A percentile compares a stretch with the other conserved stretches of the same genome.
These are phyloP conservation scores for Hibiscus tridactylites DNA, from an alignment of 345 rosid species.

Conservation along the genomic window DNA sequence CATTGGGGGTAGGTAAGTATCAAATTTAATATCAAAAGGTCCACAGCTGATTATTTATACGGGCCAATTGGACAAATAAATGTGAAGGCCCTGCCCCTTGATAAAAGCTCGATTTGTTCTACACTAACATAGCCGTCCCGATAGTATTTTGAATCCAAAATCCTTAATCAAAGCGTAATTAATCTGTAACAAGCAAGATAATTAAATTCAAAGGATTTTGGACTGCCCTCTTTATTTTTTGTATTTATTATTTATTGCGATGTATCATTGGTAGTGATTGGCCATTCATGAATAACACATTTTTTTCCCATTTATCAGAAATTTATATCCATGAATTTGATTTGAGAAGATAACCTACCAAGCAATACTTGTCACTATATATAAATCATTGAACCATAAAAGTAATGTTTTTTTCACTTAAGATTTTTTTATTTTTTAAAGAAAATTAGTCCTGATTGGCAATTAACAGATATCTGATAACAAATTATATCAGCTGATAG, in stretches of 20 bases:
- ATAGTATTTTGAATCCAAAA: not conserved
- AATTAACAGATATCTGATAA: no score
- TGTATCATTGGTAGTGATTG: not conserved
- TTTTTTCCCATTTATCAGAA: not conserved
- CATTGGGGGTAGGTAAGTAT: no score
- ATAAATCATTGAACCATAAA: no score
- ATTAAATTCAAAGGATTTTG: not conserved
- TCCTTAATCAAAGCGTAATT: not conserved
- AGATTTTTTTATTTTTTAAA: not conserved
- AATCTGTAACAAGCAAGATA: not conserved
- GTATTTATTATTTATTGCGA: not conserved
- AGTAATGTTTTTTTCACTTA: no score
- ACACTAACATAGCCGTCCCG: no score
- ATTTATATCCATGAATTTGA: not conserved
- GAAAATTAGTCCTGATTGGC: no score
- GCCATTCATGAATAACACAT: not conserved
- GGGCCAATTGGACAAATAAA: not conserved
- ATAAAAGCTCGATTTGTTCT: not conserved
- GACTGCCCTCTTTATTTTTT: not conserved
- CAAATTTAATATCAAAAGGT: no score
- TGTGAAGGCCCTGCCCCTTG: not conserved
- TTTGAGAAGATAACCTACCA: not conserved
- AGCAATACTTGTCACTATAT: no score
- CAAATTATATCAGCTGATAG: no score
- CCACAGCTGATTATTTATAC: not conserved